Conservation (phyloP, 306 rosid genomes). For the Cucurbita pepo region DNA sequence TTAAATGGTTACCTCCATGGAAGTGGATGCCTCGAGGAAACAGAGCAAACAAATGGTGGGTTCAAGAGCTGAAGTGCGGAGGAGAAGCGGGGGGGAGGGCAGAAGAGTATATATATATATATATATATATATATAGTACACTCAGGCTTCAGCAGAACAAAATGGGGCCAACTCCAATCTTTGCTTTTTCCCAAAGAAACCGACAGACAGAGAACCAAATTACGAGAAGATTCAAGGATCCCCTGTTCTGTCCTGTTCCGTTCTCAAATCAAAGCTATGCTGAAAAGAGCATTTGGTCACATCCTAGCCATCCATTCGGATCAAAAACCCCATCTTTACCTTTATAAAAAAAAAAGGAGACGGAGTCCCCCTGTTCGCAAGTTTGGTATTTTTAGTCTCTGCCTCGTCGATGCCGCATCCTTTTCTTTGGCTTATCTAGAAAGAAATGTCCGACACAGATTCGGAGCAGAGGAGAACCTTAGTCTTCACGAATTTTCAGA, state of each 20-base stretch:
- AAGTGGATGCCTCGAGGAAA: neutral
- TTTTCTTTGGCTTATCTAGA: too few species aligned
- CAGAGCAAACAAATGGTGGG: neutral
- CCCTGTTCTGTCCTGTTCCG: neutral
- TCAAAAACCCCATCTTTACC: neutral
- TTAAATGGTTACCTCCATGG: neutral
- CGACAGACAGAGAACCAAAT: neutral
- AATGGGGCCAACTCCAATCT: neutral
- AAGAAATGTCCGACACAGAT: neutral
- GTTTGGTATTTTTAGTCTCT: conserved; percentile 17
- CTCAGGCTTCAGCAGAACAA: neutral
- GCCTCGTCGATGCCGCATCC: too few species aligned
- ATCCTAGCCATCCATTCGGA: neutral
- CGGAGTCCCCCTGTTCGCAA: conserved; percentile 8
- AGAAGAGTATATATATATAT: neutral
- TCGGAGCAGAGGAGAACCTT: neutral
- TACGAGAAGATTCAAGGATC: conserved; percentile 13
- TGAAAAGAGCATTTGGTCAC: too few species aligned
- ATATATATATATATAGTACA: neutral
- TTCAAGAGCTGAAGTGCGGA: too few species aligned
- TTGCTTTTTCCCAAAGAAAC: neutral
- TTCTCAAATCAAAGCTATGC: too few species aligned
- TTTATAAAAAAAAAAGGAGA: neutral
- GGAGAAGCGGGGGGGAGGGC: neutral
- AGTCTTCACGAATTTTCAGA: neutral